A percentile compares a stretch with the other conserved stretches of the same genome.
Evolutionary conservation across 139 green algal genomes (phyloP).

Genomic region (Micromonas pusilla): DNA sequence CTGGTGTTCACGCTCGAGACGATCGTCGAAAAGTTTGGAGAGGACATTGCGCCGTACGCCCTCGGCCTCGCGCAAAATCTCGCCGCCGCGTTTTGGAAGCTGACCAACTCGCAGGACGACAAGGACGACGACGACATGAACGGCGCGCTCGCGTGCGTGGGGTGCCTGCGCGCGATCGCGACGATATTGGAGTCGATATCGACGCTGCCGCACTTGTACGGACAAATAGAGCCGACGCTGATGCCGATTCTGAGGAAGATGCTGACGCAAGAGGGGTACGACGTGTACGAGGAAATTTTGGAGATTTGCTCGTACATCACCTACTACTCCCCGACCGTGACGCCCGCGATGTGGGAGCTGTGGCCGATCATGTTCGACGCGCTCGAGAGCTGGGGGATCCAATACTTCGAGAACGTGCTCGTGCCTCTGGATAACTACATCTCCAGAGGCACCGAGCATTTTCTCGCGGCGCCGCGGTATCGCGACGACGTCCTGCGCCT

Average conservation of each 20-base stretch:
- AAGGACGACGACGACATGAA: conserved; percentile 55
- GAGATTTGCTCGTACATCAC: conserved; percentile 89
- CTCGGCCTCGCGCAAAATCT: conserved; percentile 69
- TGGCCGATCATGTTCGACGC: conserved; percentile 71
- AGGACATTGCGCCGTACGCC: conserved; percentile 87
- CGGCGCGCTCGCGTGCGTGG: conserved; percentile 55
- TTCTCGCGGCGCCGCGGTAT: conserved; percentile 29
- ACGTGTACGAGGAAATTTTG: conserved; percentile 89
- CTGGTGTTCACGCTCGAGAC: conserved; percentile 88
- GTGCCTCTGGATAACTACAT: conserved; percentile 92
- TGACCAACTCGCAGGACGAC: not conserved
- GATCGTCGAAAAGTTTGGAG: conserved; percentile 89
- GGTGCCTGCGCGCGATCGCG: conserved; percentile 77
- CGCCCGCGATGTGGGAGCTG: conserved; percentile 73
- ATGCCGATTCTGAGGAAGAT: conserved; percentile 79
- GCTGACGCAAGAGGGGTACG: conserved; percentile 56
- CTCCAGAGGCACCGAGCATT: conserved; percentile 58
- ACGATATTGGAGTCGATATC: conserved; percentile 81
- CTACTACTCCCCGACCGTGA: conserved; percentile 71
- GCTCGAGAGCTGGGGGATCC: conserved; percentile 70
- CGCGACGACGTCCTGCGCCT: conserved; percentile 16
- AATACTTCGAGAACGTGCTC: conserved; percentile 77
- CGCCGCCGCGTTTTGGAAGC: conserved; percentile 57
- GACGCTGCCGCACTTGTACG: conserved; percentile 62
- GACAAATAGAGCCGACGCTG: conserved; percentile 72